These are phyloP conservation scores for Auriscalpium orientale DNA, from an alignment of 768 basidiomycete genomes.

Conservation along the genomic window DNA sequence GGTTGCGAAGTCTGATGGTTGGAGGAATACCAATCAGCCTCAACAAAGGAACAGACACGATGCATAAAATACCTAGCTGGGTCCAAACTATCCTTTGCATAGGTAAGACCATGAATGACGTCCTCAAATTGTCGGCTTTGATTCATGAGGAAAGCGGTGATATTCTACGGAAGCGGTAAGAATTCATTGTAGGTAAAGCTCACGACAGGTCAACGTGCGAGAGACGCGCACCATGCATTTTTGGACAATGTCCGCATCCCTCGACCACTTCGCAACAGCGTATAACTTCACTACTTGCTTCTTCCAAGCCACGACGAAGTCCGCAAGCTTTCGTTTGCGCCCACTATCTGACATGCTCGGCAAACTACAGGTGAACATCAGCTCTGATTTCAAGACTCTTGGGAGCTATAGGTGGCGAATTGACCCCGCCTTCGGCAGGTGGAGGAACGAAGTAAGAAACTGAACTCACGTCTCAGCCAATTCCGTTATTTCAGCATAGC, in stretches of 20 bases:
- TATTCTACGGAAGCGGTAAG: constrained; percentile 45
- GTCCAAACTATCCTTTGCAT: constrained; percentile 62
- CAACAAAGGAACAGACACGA: constrained; percentile 7
- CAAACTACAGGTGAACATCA: constrained; percentile 24
- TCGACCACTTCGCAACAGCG: constrained; percentile 80
- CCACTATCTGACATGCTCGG: constrained; percentile 69
- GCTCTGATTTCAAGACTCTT: not conserved
- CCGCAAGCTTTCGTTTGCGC: constrained; percentile 74
- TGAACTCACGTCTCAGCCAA: constrained; percentile 74
- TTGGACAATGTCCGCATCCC: constrained; percentile 77
- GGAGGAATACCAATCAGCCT: not conserved
- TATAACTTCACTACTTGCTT: constrained; percentile 87
- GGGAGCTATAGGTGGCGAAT: not conserved
- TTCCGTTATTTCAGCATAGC: constrained; percentile 78
- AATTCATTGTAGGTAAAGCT: no score
- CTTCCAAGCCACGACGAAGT: constrained; percentile 87
- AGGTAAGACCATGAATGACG: constrained; percentile 52
- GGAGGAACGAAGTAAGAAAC: not conserved
- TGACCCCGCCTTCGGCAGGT: constrained; percentile 5
- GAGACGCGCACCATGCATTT: constrained; percentile 64
- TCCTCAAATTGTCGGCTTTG: constrained; percentile 82
- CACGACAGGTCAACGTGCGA: not conserved
- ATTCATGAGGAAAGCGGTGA: constrained; percentile 77
- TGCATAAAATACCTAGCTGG: constrained; percentile 52
- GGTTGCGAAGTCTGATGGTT: constrained; percentile 70